Percentiles rank a stretch among this genome's conserved stretches.
Conservation (phyloP, 495 filamentous ascomycete genomes). For the Annulohypoxylon stygium region DNA sequence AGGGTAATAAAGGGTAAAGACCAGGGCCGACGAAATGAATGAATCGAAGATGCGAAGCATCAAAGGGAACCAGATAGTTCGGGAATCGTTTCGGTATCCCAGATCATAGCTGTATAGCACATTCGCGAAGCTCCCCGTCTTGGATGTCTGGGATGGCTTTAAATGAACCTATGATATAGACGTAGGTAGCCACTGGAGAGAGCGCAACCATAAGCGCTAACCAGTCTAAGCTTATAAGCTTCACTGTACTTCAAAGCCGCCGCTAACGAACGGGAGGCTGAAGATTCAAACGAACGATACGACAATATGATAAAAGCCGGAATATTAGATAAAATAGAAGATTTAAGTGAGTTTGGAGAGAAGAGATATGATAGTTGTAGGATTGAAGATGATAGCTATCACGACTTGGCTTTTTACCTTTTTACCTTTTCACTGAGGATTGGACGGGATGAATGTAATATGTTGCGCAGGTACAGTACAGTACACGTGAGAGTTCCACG, state of each 20-base stretch:
- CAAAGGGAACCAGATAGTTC: constrained; percentile 42
- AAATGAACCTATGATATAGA: constrained; percentile 10
- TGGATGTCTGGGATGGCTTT: constrained; percentile 22
- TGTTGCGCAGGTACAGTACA: constrained; percentile 45
- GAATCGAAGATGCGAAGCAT: constrained; percentile 34
- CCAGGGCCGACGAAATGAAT: constrained; percentile 17
- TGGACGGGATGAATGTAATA: constrained; percentile 28
- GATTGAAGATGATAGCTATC: constrained; percentile 25
- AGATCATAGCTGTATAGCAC: constrained; percentile 45
- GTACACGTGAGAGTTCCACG: constrained; percentile 46
- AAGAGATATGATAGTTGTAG: constrained; percentile 13
- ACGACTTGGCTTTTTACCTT: constrained; percentile 10
- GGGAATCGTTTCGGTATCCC: constrained; percentile 20
- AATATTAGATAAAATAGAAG: constrained; percentile 20
- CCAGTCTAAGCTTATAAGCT: constrained; percentile 31
- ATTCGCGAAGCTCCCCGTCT: constrained; percentile 37
- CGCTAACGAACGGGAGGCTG: constrained; percentile 5
- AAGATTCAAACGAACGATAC: constrained; percentile 11
- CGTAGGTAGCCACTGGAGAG: constrained; percentile 10
- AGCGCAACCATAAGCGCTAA: constrained; percentile 25
- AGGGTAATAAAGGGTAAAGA: constrained; percentile 21
- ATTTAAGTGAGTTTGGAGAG: constrained; percentile 19
- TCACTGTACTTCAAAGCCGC: constrained; percentile 1
- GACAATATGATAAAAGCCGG: constrained; percentile 17
- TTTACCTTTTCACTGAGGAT: neutral